Conservation (phyloP, 352 stramenopile species). For the Globisporangium solare region DNA sequence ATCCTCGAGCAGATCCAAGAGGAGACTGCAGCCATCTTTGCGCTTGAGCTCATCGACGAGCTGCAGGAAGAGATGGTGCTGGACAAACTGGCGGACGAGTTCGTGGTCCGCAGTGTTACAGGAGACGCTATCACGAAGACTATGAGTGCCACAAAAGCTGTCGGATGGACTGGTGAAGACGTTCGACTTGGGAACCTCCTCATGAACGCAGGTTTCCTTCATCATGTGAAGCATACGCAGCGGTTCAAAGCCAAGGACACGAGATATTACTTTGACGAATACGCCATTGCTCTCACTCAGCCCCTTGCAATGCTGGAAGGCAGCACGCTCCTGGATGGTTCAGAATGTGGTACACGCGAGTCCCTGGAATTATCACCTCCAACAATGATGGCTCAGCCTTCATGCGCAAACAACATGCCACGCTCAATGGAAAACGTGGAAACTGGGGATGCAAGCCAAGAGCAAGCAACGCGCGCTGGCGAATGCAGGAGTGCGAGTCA, state of each 20-base stretch:
- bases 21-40: conserved; percentile 16
- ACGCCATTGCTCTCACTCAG: conserved; percentile 20
- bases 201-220: conserved; percentile 28
- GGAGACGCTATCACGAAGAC: conserved; percentile 6
- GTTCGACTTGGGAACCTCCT: conserved; percentile 35
- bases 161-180: conserved; percentile 16
- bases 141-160: conserved; percentile 11
- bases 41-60: conserved; percentile 20
- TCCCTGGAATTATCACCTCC: too few relatives aligned
- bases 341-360: too few relatives aligned
- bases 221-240: conserved; percentile 26
- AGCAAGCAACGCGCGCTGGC: too few relatives aligned
- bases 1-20: conserved; percentile 28
- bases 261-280: conserved; percentile 30
- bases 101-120: too few relatives aligned
- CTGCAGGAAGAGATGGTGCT: conserved; percentile 11
- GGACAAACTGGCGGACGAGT: not conserved
- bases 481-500: too few relatives aligned
- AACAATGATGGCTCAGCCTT: too few relatives aligned
- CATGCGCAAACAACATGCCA: too few relatives aligned
- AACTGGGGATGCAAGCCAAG: too few relatives aligned
- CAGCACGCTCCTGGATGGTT: too few relatives aligned
- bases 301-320: conserved; percentile 25
- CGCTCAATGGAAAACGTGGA: too few relatives aligned
- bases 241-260: conserved; percentile 18